A percentile compares a stretch with the other conserved stretches of the same genome.
Conservation (phyloP, 108 stramenopile species). For the Conticribra guillardii region DNA sequence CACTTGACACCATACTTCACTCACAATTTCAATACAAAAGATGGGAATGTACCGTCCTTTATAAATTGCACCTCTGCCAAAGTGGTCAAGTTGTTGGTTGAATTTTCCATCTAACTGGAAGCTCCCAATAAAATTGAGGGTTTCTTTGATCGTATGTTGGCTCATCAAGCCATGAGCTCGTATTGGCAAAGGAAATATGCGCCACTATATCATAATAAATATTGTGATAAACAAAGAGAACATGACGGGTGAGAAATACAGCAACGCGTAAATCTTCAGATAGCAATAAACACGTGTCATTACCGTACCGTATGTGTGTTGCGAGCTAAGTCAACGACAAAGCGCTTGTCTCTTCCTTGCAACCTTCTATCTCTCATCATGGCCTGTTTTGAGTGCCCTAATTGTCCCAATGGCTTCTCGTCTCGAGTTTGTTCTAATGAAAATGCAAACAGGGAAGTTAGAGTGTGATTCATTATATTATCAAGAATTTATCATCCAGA, state of each 20-base stretch:
- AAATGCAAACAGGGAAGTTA: too few relatives aligned
- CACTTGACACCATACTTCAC: too few relatives aligned
- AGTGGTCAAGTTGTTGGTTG: slow-evolving; percentile 1
- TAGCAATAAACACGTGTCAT: too few relatives aligned
- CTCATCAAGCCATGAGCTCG: slow-evolving; percentile 46
- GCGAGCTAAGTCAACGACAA: slow-evolving; percentile 58
- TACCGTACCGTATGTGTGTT: slow-evolving; percentile 63
- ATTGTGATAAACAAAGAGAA: too few relatives aligned
- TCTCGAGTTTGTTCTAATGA: slow-evolving; percentile 19
- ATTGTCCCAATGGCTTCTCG: slow-evolving; percentile 2
- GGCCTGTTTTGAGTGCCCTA: slow-evolving; percentile 24
- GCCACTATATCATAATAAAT: too few relatives aligned
- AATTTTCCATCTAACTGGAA: slow-evolving; percentile 47
- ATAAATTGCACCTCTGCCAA: slow-evolving; percentile 47
- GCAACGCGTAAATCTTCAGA: too few relatives aligned
- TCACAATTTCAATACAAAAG: slow-evolving; percentile 88
- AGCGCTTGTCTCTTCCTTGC: slow-evolving; percentile 72
- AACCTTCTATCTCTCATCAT: slow-evolving; percentile 44
- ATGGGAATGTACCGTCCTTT: slow-evolving; percentile 73
- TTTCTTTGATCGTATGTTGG: slow-evolving; percentile 52
- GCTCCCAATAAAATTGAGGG: slow-evolving; percentile 45
- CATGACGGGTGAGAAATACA: too few relatives aligned
- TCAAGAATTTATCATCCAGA: too few relatives aligned
- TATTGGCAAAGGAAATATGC: slow-evolving; percentile 78
- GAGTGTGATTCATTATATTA: too few relatives aligned